A percentile compares a stretch with the other conserved stretches of the same genome.
These are phyloP conservation scores for Venturiaceae sp. DNA, from an alignment of 2,329 filamentous ascomycete species.

Conservation along the genomic window DNA sequence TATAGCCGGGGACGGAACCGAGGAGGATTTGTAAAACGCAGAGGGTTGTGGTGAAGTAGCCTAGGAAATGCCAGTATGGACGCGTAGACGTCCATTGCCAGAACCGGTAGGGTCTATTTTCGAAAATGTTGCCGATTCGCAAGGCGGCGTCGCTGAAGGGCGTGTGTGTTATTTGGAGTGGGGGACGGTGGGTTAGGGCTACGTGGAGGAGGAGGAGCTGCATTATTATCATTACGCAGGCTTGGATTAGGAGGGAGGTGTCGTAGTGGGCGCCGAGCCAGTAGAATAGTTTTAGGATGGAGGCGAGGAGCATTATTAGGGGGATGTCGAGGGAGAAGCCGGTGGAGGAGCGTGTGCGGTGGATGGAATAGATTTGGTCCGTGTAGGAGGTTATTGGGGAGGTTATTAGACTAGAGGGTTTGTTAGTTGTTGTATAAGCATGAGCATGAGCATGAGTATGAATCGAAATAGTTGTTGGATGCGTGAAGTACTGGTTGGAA, in stretches of 20 bases:
- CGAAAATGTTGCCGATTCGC: background rate
- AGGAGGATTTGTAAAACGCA: slow-evolving; percentile 58
- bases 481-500: too few relatives aligned
- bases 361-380: slow-evolving; percentile 57
- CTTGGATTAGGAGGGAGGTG: slow-evolving; percentile 48
- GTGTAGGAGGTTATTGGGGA: slow-evolving; percentile 57
- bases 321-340: slow-evolving; percentile 60
- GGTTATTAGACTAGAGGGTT: slow-evolving; percentile 41
- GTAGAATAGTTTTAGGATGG: slow-evolving; percentile 56
- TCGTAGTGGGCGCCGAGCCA: slow-evolving; percentile 56
- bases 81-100: slow-evolving; percentile 72
- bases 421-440: background rate
- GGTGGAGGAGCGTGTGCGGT: slow-evolving; percentile 47
- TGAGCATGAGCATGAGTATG: background rate
- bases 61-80: slow-evolving; percentile 72
- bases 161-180: slow-evolving; percentile 26
- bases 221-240: slow-evolving; percentile 48
- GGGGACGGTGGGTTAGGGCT: slow-evolving; percentile 46
- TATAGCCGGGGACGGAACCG: slow-evolving; percentile 49
- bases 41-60: slow-evolving; percentile 55
- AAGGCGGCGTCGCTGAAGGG: slow-evolving; percentile 45
- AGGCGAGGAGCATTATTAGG: slow-evolving; percentile 56
- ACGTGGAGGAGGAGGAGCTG: slow-evolving; percentile 52
- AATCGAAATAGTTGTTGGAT: too few relatives aligned
- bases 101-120: slow-evolving; percentile 59